Evolutionary conservation across 192 early-diverging fungal genomes (phyloP), one percentile per base, ranked within the genome.

Genomic region (Martensiomyces pterosporus): DNA sequence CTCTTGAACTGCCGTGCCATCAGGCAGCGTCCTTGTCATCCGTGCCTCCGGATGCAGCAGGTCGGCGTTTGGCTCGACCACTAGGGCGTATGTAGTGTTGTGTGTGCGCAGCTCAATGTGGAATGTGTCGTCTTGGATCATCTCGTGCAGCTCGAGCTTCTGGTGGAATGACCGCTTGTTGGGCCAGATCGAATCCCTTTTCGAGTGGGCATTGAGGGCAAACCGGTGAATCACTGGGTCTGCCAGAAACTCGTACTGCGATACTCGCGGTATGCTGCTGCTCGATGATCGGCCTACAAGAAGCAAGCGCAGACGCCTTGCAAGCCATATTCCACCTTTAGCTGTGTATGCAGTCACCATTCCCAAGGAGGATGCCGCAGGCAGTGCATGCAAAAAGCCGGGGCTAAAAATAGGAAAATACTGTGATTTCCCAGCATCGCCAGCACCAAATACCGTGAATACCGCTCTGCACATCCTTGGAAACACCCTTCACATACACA

Each of bases 21-120:
- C 54, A 9, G 17, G 17, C 23, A 52, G 43, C 16, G 44, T 45
- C 9, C 37, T 52, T 18, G 53, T 60, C 41, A 67, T 50, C 13
- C 51, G 73, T 2, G 82, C 82, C 3, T 82, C 55, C 1, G 85
- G 80, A 55, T 89, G 85, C 38, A 89, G 55, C 29, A 89, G 49
- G 52, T 86, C 85, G 13, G 63, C 42, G 60, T 89, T 89, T 21
- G 83, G 85, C 51, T 81, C 77, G 18, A 89, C 63, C 33, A 86
- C 52, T 33, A 89, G 59, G 38, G 58, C 52, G 43, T 85, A 85
- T 1, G 85, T 85, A 18, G 70, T 73, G 56, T 85, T 85, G 72
- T 68, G 85, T 18, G 81, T 81, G 7, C 44, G 59, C 29, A 89
- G 65, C 22, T 75, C 52, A 3, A 86, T 29, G 29, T 81, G 76